Conservation (phyloP, 805 yeast species). For the Barnettozyma siamensis region DNA sequence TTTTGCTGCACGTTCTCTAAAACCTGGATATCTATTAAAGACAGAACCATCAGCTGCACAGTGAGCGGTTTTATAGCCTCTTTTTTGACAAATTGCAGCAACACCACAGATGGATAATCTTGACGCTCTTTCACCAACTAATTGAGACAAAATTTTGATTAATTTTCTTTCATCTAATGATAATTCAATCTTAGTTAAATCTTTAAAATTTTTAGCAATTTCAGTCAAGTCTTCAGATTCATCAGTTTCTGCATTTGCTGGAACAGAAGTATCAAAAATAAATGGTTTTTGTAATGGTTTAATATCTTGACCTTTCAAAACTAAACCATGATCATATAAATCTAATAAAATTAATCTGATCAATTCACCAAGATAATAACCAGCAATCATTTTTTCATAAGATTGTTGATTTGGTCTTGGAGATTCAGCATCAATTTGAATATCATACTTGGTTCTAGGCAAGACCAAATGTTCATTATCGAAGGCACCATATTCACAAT, state of each 20-base stretch:
- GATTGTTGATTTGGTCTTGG: conserved; percentile 97
- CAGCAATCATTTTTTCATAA: conserved; percentile 96
- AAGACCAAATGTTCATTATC: conserved; percentile 81
- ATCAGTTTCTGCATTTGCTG: conserved; percentile 84
- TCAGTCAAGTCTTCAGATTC: conserved; percentile 77
- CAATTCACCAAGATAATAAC: conserved; percentile 92
- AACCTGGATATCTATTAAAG: conserved; percentile 87
- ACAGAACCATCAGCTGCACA: conserved; percentile 98
- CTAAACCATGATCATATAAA: conserved; percentile 52
- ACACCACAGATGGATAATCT: conserved; percentile 92
- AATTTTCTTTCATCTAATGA: conserved; percentile 75
- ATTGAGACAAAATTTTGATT: conserved; percentile 75
- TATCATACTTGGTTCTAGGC: conserved; percentile 88
- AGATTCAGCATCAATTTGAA: conserved; percentile 71
- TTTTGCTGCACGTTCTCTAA: conserved; percentile 81
- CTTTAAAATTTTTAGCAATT: conserved; percentile 60
- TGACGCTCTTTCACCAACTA: conserved; percentile 89
- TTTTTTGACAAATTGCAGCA: conserved; percentile 88
- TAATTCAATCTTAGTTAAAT: conserved; percentile 55
- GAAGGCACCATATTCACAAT: conserved; percentile 97
- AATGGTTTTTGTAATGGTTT: conserved; percentile 56
- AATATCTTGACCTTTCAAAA: conserved; percentile 69
- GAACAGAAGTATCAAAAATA: conserved; percentile 84
- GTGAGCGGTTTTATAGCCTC: conserved; percentile 68
- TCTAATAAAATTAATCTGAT: conserved; percentile 77